These are phyloP conservation scores for Aphanomyces euteiches DNA, from an alignment of 352 stramenopile genomes.

Conservation along the genomic window DNA sequence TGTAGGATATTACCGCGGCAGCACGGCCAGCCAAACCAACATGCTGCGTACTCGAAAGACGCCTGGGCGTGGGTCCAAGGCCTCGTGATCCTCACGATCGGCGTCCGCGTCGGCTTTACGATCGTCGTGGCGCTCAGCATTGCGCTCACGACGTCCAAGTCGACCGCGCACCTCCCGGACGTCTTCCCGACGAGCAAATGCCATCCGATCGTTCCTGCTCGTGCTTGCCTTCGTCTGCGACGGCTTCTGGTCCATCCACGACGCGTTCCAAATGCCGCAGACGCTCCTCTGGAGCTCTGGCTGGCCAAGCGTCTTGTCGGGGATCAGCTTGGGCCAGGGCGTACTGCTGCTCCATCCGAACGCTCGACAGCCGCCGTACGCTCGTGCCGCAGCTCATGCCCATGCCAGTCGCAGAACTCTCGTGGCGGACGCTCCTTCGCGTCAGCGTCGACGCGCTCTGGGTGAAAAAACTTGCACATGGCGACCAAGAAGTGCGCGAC, in stretches of 20 bases:
- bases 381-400: background rate
- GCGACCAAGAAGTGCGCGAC: no score
- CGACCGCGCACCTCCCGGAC: background rate
- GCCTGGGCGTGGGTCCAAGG: slow-evolving; percentile 24
- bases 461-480: slow-evolving; percentile 2
- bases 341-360: background rate
- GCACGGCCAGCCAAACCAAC: background rate
- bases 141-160: background rate
- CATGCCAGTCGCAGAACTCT: background rate
- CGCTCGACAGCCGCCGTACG: background rate
- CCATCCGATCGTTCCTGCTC: background rate
- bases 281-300: slow-evolving; percentile 7
- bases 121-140: slow-evolving; percentile 10
- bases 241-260: slow-evolving; percentile 17
- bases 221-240: slow-evolving; percentile 7
- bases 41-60: slow-evolving; percentile 13
- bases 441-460: slow-evolving; percentile 4
- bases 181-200: slow-evolving; percentile 7
- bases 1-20: slow-evolving; percentile 16
- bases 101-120: background rate
- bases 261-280: slow-evolving; percentile 17
- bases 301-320: slow-evolving; percentile 1
- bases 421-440: background rate
- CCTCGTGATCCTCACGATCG: slow-evolving; percentile 1
- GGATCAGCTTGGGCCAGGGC: background rate